A percentile compares a stretch with the other conserved stretches of the same genome.
Evolutionary conservation across 2,329 filamentous ascomycete species (phyloP).

Genomic region (Aspergillus sp.): DNA sequence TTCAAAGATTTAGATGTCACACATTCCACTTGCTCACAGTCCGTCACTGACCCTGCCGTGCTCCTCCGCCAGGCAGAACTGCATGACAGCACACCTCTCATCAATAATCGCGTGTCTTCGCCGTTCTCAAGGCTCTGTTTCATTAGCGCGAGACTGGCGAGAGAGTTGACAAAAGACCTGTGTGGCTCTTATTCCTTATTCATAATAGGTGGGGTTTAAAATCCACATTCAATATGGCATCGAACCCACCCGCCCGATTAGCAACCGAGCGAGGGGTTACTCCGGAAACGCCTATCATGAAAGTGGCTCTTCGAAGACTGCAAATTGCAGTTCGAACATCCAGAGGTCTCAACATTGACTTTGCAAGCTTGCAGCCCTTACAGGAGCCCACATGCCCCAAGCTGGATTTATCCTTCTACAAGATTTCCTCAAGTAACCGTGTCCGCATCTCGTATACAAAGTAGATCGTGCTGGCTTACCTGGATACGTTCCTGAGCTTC

Average conservation of each 20-base stretch:
- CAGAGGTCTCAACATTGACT: background rate
- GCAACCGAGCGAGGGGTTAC: conserved; percentile 15
- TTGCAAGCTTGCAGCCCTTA: background rate
- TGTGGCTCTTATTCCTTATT: background rate
- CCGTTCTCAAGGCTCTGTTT: no score
- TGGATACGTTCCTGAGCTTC: background rate
- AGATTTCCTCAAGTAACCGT: background rate
- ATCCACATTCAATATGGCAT: background rate
- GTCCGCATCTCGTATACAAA: background rate
- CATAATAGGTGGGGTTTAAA: background rate
- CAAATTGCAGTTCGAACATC: background rate
- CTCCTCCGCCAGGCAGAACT: no score
- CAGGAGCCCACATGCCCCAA: background rate
- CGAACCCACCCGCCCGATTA: conserved; percentile 8
- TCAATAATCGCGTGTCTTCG: no score
- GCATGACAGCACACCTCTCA: no score
- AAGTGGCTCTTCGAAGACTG: background rate
- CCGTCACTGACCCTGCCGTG: no score
- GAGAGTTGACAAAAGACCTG: background rate
- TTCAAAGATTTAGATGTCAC: background rate
- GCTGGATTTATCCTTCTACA: conserved; percentile 8
- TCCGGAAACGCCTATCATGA: conserved; percentile 22
- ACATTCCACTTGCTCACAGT: no score
- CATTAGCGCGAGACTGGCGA: background rate
- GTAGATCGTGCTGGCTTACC: background rate